A percentile compares a stretch with the other conserved stretches of the same genome.
These are phyloP conservation scores for Olyra latifolia DNA, from an alignment of 176 grass and related monocot species.

Conservation along the genomic window DNA sequence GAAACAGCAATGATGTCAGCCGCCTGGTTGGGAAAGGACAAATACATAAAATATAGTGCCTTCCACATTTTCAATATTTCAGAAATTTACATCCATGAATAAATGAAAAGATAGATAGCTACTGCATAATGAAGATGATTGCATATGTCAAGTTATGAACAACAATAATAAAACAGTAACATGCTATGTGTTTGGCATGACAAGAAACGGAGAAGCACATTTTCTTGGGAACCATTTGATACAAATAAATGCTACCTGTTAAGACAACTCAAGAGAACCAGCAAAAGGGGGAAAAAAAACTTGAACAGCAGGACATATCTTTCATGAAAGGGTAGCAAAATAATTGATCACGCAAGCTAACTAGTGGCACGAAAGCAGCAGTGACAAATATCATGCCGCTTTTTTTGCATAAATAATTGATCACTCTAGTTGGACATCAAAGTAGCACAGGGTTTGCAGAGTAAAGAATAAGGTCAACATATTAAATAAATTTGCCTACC, in stretches of 20 bases:
- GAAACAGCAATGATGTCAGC: conserved; percentile 75
- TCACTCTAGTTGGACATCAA: conserved; percentile 4
- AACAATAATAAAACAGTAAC: conserved; percentile 1
- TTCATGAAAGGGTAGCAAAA: not conserved
- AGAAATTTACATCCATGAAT: conserved; percentile 5
- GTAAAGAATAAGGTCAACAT: not conserved
- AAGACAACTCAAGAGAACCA: not conserved
- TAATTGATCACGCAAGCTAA: conserved; percentile 6
- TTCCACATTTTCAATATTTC: not conserved
- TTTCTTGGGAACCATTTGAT: conserved; percentile 4
- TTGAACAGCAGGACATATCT: not conserved
- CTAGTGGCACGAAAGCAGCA: not conserved
- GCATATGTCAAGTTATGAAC: conserved; percentile 1
- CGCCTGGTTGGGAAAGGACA: conserved; percentile 51
- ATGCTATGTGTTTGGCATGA: conserved; percentile 5
- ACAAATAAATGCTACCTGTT: conserved; percentile 11
- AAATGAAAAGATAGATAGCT: not conserved
- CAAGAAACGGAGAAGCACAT: not conserved
- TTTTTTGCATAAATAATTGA: not conserved
- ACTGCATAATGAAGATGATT: not conserved
- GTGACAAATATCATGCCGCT: conserved; percentile 1
- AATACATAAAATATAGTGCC: conserved; percentile 15
- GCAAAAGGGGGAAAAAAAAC: not conserved
- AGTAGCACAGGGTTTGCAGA: not conserved
- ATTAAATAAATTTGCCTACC: not conserved